Percentiles rank a stretch among this genome's conserved stretches.
Conservation (phyloP, 192 early-diverging fungal genomes). For the Coemansia sp. region DNA sequence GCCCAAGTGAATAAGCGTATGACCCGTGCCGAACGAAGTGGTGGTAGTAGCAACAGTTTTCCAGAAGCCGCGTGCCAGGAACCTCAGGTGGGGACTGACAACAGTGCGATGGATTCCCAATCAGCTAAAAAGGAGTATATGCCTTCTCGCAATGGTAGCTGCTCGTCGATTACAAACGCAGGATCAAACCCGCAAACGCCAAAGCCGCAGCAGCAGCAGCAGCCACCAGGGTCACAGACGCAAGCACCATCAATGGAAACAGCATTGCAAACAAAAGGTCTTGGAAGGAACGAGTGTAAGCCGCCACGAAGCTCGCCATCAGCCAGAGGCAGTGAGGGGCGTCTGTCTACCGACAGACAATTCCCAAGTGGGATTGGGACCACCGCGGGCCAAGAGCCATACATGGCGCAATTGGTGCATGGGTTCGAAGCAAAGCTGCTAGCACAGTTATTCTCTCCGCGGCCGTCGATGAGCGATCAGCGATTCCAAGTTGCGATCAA, state of each 20-base stretch:
- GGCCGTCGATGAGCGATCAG: slow-evolving; percentile 72
- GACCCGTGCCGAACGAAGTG: slow-evolving; percentile 6
- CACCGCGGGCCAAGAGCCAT: slow-evolving; percentile 1
- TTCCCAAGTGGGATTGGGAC: not conserved
- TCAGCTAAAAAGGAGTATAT: not conserved
- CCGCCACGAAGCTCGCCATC: slow-evolving; percentile 1
- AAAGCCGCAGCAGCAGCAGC: slow-evolving; percentile 4
- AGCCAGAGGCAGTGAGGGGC: not conserved
- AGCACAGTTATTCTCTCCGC: slow-evolving; percentile 86
- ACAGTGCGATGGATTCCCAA: not conserved
- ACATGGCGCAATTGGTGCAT: slow-evolving; percentile 49
- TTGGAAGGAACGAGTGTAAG: slow-evolving; percentile 11
- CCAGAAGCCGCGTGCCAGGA: not conserved
- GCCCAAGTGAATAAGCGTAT: slow-evolving; percentile 11
- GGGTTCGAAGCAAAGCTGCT: slow-evolving; percentile 76
- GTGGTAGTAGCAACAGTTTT: not conserved
- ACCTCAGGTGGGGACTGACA: not conserved
- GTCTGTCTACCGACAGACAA: not conserved
- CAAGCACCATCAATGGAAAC: not conserved
- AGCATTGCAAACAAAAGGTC: not conserved
- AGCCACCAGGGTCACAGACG: not conserved
- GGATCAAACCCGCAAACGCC: slow-evolving; percentile 15
- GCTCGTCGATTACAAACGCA: slow-evolving; percentile 20
- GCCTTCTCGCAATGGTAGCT: slow-evolving; percentile 29
- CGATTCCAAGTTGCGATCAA: slow-evolving; percentile 87